phyloP scores from a whole-genome alignment of 257 asterid genomes.

The Solanum chilense region DNA sequence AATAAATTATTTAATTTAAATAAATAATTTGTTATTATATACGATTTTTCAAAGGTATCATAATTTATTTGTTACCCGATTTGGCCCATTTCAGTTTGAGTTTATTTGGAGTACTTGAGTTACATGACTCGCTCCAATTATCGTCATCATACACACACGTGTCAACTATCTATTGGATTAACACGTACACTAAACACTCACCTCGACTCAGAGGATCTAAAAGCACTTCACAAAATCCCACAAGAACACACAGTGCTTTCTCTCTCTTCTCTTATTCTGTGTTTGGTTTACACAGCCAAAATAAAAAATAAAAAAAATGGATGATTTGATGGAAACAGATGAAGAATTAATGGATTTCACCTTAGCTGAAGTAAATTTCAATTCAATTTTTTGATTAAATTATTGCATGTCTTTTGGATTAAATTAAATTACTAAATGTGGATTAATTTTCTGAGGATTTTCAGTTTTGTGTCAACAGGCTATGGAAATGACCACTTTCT shows the following conservation, averaged over 20 bases:
- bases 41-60: background rate
- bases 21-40: too few species aligned
- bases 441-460: background rate
- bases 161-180: background rate
- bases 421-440: background rate
- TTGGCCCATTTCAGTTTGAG: background rate
- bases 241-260: background rate
- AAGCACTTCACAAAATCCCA: background rate
- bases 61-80: background rate
- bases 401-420: background rate
- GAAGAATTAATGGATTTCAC: constrained; percentile 43
- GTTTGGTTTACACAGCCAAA: background rate
- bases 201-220: background rate
- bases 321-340: constrained; percentile 15
- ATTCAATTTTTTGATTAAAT: background rate
- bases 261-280: background rate
- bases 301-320: background rate
- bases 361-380: constrained; percentile 37
- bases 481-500: constrained; percentile 39
- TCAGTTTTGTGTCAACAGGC: constrained; percentile 23
- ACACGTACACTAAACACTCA: background rate
- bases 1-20: too few species aligned
- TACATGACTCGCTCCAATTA: background rate
- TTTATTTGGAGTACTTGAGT: background rate
- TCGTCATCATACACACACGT: background rate